Evolutionary conservation across 257 asterid genomes (phyloP).

Genomic region (Eustoma russellianum): DNA sequence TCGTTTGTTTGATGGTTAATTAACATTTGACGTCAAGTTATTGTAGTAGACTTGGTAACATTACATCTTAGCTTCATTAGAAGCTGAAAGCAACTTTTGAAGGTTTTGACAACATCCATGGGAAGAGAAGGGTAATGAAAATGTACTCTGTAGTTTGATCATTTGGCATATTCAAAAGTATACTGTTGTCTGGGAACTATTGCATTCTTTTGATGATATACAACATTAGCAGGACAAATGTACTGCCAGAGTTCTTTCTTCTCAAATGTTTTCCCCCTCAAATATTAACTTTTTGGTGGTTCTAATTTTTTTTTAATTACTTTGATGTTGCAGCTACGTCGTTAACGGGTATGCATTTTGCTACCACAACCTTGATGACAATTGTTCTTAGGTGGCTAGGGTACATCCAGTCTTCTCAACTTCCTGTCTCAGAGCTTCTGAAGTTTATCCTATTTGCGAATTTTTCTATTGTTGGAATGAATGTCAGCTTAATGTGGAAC

Average conservation of each 20-base stretch:
- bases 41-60: no score
- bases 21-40: no score
- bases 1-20: no score
- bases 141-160: no score
- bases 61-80: no score
- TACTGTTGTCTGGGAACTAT: no score
- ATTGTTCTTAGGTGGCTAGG: conserved; percentile 88
- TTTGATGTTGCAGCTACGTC: conserved; percentile 81
- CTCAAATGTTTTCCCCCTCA: not conserved
- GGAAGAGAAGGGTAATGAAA: no score
- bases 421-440: conserved; percentile 71
- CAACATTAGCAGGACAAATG: not conserved
- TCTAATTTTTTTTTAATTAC: conserved; percentile 23
- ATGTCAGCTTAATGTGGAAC: conserved; percentile 98
- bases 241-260: no score
- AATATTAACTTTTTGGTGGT: not conserved
- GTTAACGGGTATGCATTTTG: conserved; percentile 92
- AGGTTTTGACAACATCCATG: no score
- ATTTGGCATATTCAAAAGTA: no score
- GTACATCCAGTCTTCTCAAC: conserved; percentile 91
- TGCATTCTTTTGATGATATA: no score
- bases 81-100: no score
- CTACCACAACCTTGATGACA: conserved; percentile 93
- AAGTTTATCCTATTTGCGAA: conserved; percentile 85
- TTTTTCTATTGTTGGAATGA: conserved; percentile 98